Base-by-base conservation (phyloP, 139 green algal genomes). In the Chlamydomonas asymmetrica region DNA sequence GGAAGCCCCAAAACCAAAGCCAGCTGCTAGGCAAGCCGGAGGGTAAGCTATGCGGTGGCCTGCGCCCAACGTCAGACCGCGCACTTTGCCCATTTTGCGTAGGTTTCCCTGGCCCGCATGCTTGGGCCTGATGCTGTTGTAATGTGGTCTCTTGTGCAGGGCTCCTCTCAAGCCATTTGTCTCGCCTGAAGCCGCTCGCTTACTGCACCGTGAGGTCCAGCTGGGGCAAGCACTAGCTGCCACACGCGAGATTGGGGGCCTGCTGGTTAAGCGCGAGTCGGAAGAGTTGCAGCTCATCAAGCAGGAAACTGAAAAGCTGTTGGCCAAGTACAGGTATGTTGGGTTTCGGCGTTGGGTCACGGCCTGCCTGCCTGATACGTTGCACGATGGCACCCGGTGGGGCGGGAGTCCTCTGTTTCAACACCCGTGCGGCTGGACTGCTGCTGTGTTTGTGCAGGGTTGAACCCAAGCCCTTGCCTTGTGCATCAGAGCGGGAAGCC, bases 181-280 rank as follows among this genome's bases (percentile, higher is more conserved):
- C 31, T 76, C 70, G 1, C 4, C 70, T 0, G 70, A 76, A 2
- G 70, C 70, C 20, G 70, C 70, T 22, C 70, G 70, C 29, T 5
- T 76, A 40, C 38, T 76, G 9, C 56, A 56, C 3, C 70, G 57
- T 39, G 70, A 76, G 32, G 39, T 31, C 56, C 50, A 66, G 40
- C 60, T 76, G n/a, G n/a, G n/a, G n/a, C 0, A 59, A n/a, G 3
- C 70, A 57, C 4, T 57, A 76, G 40, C 57, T 76, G 54, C 65
- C 2, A 74, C 63, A 27, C 65, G 70, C 20, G 63, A 73, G 38
- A 65, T 80, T 18, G 40, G 48, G 3, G 49, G 65, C 3, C 56
- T 80, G 39, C 43, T 80, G 66, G 29, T 80, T 34, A 75, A 75
- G 52, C 32, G 56, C 23, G 74, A 80, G 56, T 65, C 61, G 40